phyloP scores from a whole-genome alignment of 768 basidiomycete genomes.

The Termitomyces bulborhizus region DNA sequence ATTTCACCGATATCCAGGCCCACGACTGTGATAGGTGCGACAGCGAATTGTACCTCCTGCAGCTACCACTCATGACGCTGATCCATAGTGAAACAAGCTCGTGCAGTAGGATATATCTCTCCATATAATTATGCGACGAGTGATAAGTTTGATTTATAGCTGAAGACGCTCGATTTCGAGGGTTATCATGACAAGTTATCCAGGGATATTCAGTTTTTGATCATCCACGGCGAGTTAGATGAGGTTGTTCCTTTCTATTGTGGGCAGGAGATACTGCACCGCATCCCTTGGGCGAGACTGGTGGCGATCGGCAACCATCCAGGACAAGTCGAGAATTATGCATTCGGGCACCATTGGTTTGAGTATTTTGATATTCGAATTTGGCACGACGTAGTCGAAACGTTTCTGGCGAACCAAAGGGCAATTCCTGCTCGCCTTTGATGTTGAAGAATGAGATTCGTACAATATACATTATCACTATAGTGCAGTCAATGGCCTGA shows the following conservation, averaged over 20 bases:
- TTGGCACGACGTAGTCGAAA: conserved; percentile 32
- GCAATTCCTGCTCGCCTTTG: conserved; percentile 5
- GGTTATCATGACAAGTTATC: conserved; percentile 27
- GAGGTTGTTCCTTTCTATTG: conserved; percentile 30
- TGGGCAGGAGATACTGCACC: conserved; percentile 26
- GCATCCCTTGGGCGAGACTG: conserved; percentile 30
- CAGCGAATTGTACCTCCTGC: neutral
- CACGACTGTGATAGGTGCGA: conserved; percentile 22
- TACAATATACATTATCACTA: conserved; percentile 4
- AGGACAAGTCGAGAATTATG: conserved; percentile 29
- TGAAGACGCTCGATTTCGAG: conserved; percentile 23
- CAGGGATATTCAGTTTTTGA: conserved; percentile 23
- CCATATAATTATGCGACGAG: neutral
- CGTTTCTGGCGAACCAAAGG: conserved; percentile 20
- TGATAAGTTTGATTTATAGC: conserved; percentile 9
- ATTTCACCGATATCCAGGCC: conserved; percentile 17
- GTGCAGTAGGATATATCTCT: conserved; percentile 21
- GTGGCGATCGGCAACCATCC: conserved; percentile 24
- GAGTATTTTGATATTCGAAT: conserved; percentile 38
- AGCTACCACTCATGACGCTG: neutral
- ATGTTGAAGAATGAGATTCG: neutral
- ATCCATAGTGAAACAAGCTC: conserved; percentile 24
- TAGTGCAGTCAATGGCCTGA: conserved; percentile 30
- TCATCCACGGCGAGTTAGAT: conserved; percentile 38
- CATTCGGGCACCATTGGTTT: conserved; percentile 40